phyloP scores from a whole-genome alignment of 306 rosid species.

The Quercus rubra region DNA sequence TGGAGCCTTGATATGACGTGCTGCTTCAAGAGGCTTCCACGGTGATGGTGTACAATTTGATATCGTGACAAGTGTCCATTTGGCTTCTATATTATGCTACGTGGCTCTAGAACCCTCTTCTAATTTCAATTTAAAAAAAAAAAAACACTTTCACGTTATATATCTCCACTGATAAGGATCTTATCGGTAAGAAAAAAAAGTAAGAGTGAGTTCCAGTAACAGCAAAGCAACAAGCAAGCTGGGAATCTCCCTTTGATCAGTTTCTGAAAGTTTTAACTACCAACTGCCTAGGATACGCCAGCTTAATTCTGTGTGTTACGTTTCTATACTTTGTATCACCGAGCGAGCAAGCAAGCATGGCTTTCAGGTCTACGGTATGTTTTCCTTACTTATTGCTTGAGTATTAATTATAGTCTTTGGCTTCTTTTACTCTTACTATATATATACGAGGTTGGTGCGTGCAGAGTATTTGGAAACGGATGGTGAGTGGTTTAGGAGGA shows the following conservation, averaged over 20 bases:
- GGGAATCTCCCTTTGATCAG: neutral
- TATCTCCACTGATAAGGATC: neutral
- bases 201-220: too few species aligned
- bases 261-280: neutral
- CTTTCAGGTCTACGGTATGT: slow-evolving; percentile 45
- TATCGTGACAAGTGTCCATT: slow-evolving; percentile 10
- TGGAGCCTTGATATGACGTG: neutral
- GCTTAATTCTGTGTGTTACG: neutral
- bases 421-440: neutral
- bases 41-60: neutral
- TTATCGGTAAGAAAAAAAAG: too few species aligned
- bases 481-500: slow-evolving; percentile 27
- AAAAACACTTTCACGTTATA: too few species aligned
- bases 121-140: neutral
- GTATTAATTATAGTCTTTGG: neutral
- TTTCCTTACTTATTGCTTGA: neutral
- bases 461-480: slow-evolving; percentile 40
- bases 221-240: neutral
- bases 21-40: slow-evolving; percentile 28
- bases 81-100: slow-evolving; percentile 2
- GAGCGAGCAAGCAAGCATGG: slow-evolving; percentile 23
- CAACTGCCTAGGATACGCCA: too few species aligned
- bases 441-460: neutral
- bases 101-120: slow-evolving; percentile 27
- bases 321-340: neutral